phyloP scores from a whole-genome alignment of 2,329 filamentous ascomycete species.

The Anthostomella pinea region DNA sequence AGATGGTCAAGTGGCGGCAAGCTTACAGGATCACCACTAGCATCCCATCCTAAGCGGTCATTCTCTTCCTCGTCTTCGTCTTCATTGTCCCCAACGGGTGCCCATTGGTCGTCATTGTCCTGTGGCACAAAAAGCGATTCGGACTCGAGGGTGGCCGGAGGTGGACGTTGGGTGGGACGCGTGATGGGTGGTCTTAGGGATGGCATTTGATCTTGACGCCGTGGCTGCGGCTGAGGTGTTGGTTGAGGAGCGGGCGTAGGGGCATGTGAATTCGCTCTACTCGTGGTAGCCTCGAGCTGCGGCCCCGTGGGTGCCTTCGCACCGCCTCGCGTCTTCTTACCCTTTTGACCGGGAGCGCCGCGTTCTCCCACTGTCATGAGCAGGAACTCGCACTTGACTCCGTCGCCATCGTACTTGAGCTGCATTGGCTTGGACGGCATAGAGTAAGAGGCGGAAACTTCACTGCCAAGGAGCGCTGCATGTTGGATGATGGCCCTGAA shows the following conservation, averaged over 20 bases:
- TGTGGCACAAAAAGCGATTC: conserved; percentile 69
- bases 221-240: conserved; percentile 35
- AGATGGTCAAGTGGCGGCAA: not conserved
- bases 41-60: conserved; percentile 72
- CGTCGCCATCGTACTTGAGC: conserved; percentile 66
- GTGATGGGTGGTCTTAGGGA: conserved; percentile 29
- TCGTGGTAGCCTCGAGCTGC: conserved; percentile 47
- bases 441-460: conserved; percentile 67
- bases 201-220: conserved; percentile 40
- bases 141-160: conserved; percentile 56
- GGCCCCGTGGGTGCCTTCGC: conserved; percentile 40
- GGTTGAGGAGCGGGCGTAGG: conserved; percentile 31
- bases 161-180: conserved; percentile 52
- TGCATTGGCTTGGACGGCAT: conserved; percentile 69
- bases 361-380: conserved; percentile 77
- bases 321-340: conserved; percentile 40
- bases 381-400: conserved; percentile 71
- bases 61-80: conserved; percentile 64
- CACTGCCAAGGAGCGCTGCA: conserved; percentile 66
- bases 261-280: conserved; percentile 37
- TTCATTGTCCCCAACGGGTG: conserved; percentile 59
- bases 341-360: conserved; percentile 45
- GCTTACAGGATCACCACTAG: conserved; percentile 60
- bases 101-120: conserved; percentile 70
- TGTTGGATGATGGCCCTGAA: conserved; percentile 77